Base-by-base conservation (phyloP, 2,329 filamentous ascomycete genomes). In the Colletotrichum graminicola region DNA sequence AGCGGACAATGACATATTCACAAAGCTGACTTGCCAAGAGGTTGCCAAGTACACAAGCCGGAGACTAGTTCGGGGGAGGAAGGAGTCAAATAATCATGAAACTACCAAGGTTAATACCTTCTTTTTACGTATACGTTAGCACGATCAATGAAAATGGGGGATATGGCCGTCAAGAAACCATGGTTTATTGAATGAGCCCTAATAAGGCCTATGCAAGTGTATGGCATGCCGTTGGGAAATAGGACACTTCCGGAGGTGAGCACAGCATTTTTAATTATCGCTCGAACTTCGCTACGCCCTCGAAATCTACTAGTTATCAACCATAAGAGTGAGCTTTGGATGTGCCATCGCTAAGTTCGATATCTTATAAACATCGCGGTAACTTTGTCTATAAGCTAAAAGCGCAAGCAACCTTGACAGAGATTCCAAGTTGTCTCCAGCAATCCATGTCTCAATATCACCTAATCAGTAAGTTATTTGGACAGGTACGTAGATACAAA, bases 41-140 rank as follows among this genome's bases (percentile, higher is more conserved):
- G 21, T 1, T 56, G 67, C 67, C 67, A 67, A 71, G 56, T 57
- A 4, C 64, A 62, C 39, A 52, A 67, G 49, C 56, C 56, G 51
- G 67, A 71, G 63, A 56, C 63, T 71, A 71, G 63, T 51, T 71
- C 67, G 43, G 67, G 67, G 47, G 34, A 49, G 67, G 63, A 71
- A 71, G 67, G 67, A 71, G 63, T 34, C 43, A 51, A 67, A 67
- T 62, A 62, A 52, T 26, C 5, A 45, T 67, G 63, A 71, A 67
- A 67, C 67, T 5, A 26, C 12, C 43, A 23, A 41, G 16, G 5
- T 34, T 14, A 12, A 12, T 41, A 39, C 47, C 41, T 34, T 16
- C 21, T 26, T 23, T 4, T 6, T 43, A 39, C 32, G 7, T 16
- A 2, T 10, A n/a, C 29, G 1, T 39, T n/a, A 34, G 14, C 16